Evolutionary conservation across 352 stramenopile species (phyloP).

Genomic region (Pythium monospermum): DNA sequence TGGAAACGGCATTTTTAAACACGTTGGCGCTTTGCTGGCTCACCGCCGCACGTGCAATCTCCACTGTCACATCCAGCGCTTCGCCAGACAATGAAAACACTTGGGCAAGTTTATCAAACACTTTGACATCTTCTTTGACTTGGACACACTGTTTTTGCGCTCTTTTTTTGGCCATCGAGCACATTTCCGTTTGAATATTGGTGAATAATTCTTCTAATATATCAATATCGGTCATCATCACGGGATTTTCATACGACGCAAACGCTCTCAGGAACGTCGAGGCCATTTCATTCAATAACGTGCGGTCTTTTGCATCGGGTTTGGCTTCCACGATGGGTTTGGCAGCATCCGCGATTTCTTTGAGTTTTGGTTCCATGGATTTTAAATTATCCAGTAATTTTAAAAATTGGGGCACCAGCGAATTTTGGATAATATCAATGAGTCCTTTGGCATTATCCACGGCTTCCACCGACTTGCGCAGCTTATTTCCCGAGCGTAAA

Average conservation of each 20-base stretch:
- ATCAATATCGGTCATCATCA: slow-evolving; percentile 2
- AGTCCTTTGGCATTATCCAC: neutral
- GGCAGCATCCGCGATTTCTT: neutral
- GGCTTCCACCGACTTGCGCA: slow-evolving; percentile 1
- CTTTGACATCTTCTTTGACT: neutral
- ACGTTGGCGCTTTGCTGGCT: slow-evolving; percentile 8
- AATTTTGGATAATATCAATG: slow-evolving; percentile 7
- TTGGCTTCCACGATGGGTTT: neutral
- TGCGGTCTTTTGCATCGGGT: neutral
- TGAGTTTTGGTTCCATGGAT: neutral
- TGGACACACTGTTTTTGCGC: neutral
- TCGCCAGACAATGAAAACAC: neutral
- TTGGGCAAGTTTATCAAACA: slow-evolving; percentile 7
- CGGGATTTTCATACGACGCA: slow-evolving; percentile 1
- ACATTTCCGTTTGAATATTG: slow-evolving; percentile 9
- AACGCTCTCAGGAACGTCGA: slow-evolving; percentile 6
- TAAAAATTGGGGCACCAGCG: slow-evolving; percentile 1
- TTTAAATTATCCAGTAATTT: neutral
- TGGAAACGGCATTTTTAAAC: neutral
- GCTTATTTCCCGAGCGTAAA: neutral
- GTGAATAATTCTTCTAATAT: slow-evolving; percentile 9
- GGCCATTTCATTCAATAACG: neutral
- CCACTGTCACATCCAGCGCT: neutral
- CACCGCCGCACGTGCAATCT: slow-evolving; percentile 3
- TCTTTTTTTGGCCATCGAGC: neutral